phyloP scores from a whole-genome alignment of 768 basidiomycete genomes.

The Lactarius evosmus region DNA sequence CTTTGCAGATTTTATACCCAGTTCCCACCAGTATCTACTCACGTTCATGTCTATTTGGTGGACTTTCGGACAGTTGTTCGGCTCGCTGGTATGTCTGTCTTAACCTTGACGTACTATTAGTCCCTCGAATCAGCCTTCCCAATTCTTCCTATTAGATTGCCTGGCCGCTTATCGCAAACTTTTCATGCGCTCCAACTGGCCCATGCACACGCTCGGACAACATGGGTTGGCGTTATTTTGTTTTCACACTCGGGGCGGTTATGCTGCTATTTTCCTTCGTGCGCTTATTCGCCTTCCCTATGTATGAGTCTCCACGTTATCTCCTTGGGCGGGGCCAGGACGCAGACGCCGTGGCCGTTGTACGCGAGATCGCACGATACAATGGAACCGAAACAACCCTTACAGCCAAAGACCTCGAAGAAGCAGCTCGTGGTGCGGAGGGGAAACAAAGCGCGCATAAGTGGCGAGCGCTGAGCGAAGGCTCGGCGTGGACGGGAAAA shows the following conservation, averaged over 20 bases:
- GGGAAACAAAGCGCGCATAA: slow-evolving; percentile 19
- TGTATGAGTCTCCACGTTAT: slow-evolving; percentile 57
- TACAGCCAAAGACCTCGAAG: slow-evolving; percentile 44
- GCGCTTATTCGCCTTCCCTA: slow-evolving; percentile 51
- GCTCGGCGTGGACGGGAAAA: slow-evolving; percentile 38
- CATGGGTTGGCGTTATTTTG: slow-evolving; percentile 64
- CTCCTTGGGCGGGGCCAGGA: slow-evolving; percentile 54
- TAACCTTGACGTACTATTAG: neutral
- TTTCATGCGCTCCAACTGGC: slow-evolving; percentile 43
- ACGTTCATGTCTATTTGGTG: slow-evolving; percentile 59
- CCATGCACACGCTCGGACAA: slow-evolving; percentile 45
- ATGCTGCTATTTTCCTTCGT: slow-evolving; percentile 51
- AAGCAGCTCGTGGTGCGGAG: slow-evolving; percentile 32
- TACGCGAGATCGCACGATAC: slow-evolving; percentile 49
- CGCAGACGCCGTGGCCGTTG: slow-evolving; percentile 46
- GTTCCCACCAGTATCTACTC: slow-evolving; percentile 55
- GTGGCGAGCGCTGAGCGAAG: slow-evolving; percentile 38
- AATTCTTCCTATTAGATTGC: slow-evolving; percentile 40
- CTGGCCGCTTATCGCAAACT: slow-evolving; percentile 57
- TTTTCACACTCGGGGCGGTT: slow-evolving; percentile 51
- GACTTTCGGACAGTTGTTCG: slow-evolving; percentile 53
- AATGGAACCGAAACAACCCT: slow-evolving; percentile 45
- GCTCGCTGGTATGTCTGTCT: slow-evolving; percentile 43
- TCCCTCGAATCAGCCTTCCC: neutral
- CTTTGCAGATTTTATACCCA: slow-evolving; percentile 47